Evolutionary conservation across 768 basidiomycete species (phyloP).

Genomic region (Lactifluus pinguis): DNA sequence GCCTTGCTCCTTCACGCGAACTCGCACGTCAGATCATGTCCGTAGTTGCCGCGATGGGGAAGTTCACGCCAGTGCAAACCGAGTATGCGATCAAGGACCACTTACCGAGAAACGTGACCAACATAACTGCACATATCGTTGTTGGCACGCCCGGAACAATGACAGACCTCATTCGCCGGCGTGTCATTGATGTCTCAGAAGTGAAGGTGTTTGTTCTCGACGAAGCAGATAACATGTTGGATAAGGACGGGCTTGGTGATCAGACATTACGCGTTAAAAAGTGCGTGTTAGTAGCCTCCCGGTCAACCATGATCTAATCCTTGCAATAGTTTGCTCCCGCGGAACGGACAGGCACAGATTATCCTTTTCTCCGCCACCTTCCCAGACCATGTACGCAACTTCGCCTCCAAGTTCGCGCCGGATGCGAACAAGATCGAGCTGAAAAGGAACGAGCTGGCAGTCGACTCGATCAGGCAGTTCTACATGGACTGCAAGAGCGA

Average conservation of each 20-base stretch:
- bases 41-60: conserved; percentile 89
- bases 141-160: conserved; percentile 97
- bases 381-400: conserved; percentile 85
- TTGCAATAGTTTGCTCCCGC: conserved; percentile 46
- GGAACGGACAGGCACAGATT: conserved; percentile 55
- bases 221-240: conserved; percentile 99
- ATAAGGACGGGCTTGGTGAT: conserved; percentile 87
- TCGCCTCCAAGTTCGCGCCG: conserved; percentile 89
- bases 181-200: conserved; percentile 66
- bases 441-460: conserved; percentile 85
- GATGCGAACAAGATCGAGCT: conserved; percentile 94
- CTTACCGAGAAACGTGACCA: conserved; percentile 52
- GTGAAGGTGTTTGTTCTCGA: conserved; percentile 94
- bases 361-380: conserved; percentile 98
- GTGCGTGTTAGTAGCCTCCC: conserved; percentile 37
- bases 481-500: conserved; percentile 94
- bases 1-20: conserved; percentile 96
- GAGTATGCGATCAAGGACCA: conserved; percentile 94
- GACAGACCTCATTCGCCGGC: conserved; percentile 72
- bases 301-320: not conserved
- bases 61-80: conserved; percentile 87
- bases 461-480: conserved; percentile 92
- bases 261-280: conserved; percentile 92
- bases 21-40: conserved; percentile 96
- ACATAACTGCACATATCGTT: conserved; percentile 80